Base-by-base conservation (phyloP, 1,139 yeast species). In the Pneumocystis canis region DNA sequence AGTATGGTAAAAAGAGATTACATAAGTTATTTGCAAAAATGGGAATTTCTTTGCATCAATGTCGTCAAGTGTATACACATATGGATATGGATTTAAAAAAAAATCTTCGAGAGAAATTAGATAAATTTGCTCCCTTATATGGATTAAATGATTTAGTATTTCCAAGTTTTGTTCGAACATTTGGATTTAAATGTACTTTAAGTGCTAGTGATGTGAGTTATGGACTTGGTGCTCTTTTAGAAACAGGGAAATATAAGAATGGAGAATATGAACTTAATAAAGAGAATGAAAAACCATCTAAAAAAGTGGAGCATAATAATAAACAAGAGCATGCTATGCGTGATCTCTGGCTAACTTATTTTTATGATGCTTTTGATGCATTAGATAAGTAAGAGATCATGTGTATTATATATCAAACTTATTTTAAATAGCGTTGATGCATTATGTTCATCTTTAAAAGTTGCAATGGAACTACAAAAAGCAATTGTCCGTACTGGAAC, bases 281-380 rank as follows among this genome's bases (percentile, higher is more conserved):
- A 14, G 57, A 53, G 6, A 30, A 39, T 9, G 16, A 9, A 11
- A 39, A 6, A 25, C 16, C 30, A 57, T 20, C 25, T 14, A 25
- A 58, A 59, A 28, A 47, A 7, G 20, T 16, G 20, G n/a, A 25
- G 3, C 5, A 11, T 47, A 9, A 28, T 28, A 11, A 25, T 25
- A 47, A 47, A 47, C 54, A 62, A 59, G 63, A 61, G 57, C 56
- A 58, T 16, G 37, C 41, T 28, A 32, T 47, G n/a, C 30, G 31
- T 9, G 90, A 86, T 68, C 81, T 83, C 60, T 92, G 96, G 95
- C 83, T 90, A 2, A 80, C 82, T 62, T 89, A 90, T 71, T 94
- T 94, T 72, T 92, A 98, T 97, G 80, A 83, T 39, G 87, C 96
- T 16, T 94, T 96, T 94, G 98, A 92, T 74, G 89, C 97, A 0